Base-by-base conservation (phyloP, 2,329 filamentous ascomycete species). In the Elsinoe australis region DNA sequence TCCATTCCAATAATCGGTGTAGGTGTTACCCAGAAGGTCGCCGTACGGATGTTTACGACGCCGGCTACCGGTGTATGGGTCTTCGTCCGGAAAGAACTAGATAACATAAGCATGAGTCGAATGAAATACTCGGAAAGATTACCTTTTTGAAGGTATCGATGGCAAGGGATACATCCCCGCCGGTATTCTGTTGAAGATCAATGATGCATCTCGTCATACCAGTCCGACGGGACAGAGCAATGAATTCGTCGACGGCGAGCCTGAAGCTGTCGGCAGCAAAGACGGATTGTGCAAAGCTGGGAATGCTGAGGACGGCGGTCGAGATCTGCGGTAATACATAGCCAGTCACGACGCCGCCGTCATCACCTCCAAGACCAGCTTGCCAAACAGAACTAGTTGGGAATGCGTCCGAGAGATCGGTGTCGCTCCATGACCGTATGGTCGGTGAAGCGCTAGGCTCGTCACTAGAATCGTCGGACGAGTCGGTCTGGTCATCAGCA, bases 281-380 rank as follows among this genome's bases (percentile, higher is more conserved):
- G 1, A 50, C 56, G 28, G 51, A 55, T 39, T 59, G 56, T 5
- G 61, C 52, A 38, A 70, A 70, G 44, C 52, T 64, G 1, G 67
- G 67, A 28, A 70, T 64, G 39, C 65, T 68, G 7, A 71, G 55
- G 1, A 71, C 63, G 4, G 61, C 63, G 5, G 61, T 59, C 1
- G 57, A 54, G 5, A 56, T 54, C 18, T 55, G 53, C 14, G 42
- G 24, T 7, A 54, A 15, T 19, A 42, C 36, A 46, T 54, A 54
- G 41, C 49, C 50, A 2, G 51, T 55, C 8, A 53, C 8, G 18
- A 22, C 22, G 3, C 49, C 51, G 3, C 31, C 31, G 5, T n/a
- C 31, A n/a, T 5, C 5, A 12, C 15, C 29, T 15, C 19, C 36
- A 28, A 44, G 49, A 21, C 28, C 35, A 29, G 10, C 42, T 39